Conservation (phyloP, 2,329 filamentous ascomycete genomes). For the Aspergillus sp. region DNA sequence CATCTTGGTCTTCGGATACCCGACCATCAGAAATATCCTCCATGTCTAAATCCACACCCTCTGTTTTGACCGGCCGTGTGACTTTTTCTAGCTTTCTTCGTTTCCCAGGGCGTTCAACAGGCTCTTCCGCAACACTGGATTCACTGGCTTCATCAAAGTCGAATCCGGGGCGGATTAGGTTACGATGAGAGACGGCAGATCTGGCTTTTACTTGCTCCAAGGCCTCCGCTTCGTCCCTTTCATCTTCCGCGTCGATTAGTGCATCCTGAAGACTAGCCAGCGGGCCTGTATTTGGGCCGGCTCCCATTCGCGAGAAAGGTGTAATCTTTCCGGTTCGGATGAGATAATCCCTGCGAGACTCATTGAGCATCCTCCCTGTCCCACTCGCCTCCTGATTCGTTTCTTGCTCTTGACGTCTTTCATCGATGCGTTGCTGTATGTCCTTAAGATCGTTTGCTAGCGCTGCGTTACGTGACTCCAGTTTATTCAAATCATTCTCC, state of each 20-base stretch:
- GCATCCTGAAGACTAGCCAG: constrained; percentile 75
- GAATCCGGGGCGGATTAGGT: constrained; percentile 75
- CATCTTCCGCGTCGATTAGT: constrained; percentile 81
- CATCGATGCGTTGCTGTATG: constrained; percentile 79
- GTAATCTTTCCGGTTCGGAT: constrained; percentile 98
- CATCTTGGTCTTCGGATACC: constrained; percentile 37
- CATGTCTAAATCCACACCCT: constrained; percentile 14
- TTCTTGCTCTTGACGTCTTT: constrained; percentile 66
- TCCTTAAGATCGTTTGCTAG: constrained; percentile 75
- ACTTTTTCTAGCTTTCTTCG: constrained; percentile 38
- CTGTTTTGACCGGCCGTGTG: background rate
- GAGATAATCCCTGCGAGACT: constrained; percentile 84
- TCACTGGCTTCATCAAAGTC: constrained; percentile 53
- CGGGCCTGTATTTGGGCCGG: constrained; percentile 60
- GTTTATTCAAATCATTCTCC: constrained; percentile 63
- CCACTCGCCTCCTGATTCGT: constrained; percentile 50
- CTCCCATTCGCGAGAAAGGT: constrained; percentile 81
- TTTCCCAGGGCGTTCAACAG: constrained; percentile 34
- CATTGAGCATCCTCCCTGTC: constrained; percentile 68
- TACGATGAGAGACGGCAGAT: constrained; percentile 68
- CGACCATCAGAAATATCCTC: constrained; percentile 22
- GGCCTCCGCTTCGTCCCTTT: constrained; percentile 56
- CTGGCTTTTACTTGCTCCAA: constrained; percentile 45
- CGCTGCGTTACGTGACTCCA: constrained; percentile 67
- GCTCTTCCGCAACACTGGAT: constrained; percentile 31